phyloP scores from a whole-genome alignment of 352 stramenopile species.

The Phytopythium kandeliae region DNA sequence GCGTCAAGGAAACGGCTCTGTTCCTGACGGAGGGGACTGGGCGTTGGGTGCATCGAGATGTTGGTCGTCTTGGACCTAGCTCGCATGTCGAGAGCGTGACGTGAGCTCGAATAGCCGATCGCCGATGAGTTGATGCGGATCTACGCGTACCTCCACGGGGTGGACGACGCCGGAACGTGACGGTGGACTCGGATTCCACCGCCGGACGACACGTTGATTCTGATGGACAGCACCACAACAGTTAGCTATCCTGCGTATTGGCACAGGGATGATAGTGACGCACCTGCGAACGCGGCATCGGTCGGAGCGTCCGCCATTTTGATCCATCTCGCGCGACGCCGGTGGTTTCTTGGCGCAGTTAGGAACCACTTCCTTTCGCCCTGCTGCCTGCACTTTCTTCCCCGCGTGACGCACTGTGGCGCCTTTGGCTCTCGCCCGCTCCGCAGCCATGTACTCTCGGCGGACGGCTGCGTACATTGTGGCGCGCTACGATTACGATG shows the following conservation, averaged over 20 bases:
- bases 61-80: conserved; percentile 5
- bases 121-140: background rate
- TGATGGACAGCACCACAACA: conserved; percentile 9
- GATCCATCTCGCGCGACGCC: background rate
- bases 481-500: conserved; percentile 19
- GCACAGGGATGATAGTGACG: background rate
- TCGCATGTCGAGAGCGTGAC: background rate
- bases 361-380: background rate
- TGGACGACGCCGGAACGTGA: conserved; percentile 26
- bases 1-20: conserved; percentile 44
- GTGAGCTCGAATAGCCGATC: background rate
- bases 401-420: background rate
- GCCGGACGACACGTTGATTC: conserved; percentile 29
- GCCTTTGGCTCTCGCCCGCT: conserved; percentile 21
- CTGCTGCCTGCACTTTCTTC: background rate
- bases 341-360: background rate
- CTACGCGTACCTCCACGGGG: conserved; percentile 38
- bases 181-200: conserved; percentile 32
- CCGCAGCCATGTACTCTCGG: conserved; percentile 54
- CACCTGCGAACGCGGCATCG: background rate
- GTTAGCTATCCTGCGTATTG: background rate
- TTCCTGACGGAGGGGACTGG: conserved; percentile 2
- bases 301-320: background rate
- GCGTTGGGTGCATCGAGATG: background rate
- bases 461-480: conserved; percentile 45